phyloP scores from a whole-genome alignment of 768 basidiomycete genomes.

The Suillus brevipes region DNA sequence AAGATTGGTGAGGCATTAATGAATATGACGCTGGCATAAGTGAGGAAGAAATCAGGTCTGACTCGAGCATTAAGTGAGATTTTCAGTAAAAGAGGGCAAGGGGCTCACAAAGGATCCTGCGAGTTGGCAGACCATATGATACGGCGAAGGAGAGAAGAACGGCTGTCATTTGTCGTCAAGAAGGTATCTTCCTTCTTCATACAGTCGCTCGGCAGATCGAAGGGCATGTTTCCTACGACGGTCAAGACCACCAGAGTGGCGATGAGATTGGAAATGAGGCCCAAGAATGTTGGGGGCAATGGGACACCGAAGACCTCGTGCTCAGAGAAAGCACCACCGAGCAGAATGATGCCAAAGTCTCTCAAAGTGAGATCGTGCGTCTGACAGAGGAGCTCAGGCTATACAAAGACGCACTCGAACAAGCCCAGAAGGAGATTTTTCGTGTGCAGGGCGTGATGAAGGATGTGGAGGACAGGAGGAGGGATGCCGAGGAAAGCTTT shows the following conservation, averaged over 20 bases:
- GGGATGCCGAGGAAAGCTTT: conserved; percentile 64
- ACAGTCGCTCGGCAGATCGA: conserved; percentile 57
- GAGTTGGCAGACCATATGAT: conserved; percentile 49
- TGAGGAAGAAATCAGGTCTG: conserved; percentile 66
- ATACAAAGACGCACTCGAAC: conserved; percentile 64
- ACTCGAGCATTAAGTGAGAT: not conserved
- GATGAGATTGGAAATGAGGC: conserved; percentile 43
- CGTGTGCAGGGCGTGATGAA: conserved; percentile 65
- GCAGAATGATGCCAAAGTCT: conserved; percentile 44
- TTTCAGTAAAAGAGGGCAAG: not conserved
- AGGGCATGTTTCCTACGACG: conserved; percentile 61
- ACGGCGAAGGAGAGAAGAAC: conserved; percentile 40
- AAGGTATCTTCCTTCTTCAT: conserved; percentile 55
- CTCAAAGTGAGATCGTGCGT: conserved; percentile 55
- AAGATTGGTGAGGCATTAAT: conserved; percentile 85
- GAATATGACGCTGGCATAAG: conserved; percentile 67
- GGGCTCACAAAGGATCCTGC: conserved; percentile 42
- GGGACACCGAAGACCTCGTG: conserved; percentile 43
- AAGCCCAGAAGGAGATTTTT: conserved; percentile 67
- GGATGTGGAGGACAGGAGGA: conserved; percentile 56
- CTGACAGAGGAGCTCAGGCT: conserved; percentile 58
- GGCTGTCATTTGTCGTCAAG: too few relatives aligned
- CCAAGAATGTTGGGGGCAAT: conserved; percentile 36
- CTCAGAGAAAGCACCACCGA: conserved; percentile 59
- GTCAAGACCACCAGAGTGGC: conserved; percentile 43